phyloP scores from a whole-genome alignment of 1,284 basidiomycete genomes.

The Ustilago bromivora region DNA sequence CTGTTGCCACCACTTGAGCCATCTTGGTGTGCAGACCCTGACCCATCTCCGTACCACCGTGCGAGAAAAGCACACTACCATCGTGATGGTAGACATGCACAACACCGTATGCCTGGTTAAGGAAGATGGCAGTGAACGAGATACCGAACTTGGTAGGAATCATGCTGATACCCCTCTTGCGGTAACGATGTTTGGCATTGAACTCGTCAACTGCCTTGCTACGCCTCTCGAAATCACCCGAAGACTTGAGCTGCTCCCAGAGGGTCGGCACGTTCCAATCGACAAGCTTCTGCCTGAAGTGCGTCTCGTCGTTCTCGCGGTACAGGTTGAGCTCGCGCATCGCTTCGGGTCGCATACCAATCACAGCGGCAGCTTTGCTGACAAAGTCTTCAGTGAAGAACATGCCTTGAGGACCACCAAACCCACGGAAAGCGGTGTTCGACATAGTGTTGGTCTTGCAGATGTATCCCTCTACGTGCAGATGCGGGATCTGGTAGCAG shows the following conservation, averaged over 20 bases:
- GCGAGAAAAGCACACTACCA: slow-evolving; percentile 59
- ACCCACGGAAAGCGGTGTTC: slow-evolving; percentile 70
- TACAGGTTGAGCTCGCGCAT: slow-evolving; percentile 69
- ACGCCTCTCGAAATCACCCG: slow-evolving; percentile 61
- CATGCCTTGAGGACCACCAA: slow-evolving; percentile 70
- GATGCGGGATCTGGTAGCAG: slow-evolving; percentile 63
- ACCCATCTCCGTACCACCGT: slow-evolving; percentile 69
- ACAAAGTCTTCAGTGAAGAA: slow-evolving; percentile 68
- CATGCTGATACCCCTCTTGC: slow-evolving; percentile 69
- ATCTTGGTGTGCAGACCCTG: slow-evolving; percentile 69
- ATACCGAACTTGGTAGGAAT: slow-evolving; percentile 70
- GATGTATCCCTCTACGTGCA: slow-evolving; percentile 66
- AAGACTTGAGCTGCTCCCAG: slow-evolving; percentile 58
- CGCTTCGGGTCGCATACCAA: slow-evolving; percentile 67
- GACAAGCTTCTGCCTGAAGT: slow-evolving; percentile 67
- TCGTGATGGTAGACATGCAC: slow-evolving; percentile 70
- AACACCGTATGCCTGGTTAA: slow-evolving; percentile 69
- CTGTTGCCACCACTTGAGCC: slow-evolving; percentile 69
- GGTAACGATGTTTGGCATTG: slow-evolving; percentile 66
- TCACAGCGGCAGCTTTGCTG: slow-evolving; percentile 64
- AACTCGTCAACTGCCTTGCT: slow-evolving; percentile 65
- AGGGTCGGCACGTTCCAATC: slow-evolving; percentile 70
- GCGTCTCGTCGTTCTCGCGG: slow-evolving; percentile 68
- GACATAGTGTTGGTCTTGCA: slow-evolving; percentile 70
- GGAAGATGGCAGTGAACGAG: slow-evolving; percentile 66